Evolutionary conservation across 1,284 basidiomycete genomes (phyloP), one percentile per base, ranked within the genome.

Genomic region (Kwoniella shivajii): DNA sequence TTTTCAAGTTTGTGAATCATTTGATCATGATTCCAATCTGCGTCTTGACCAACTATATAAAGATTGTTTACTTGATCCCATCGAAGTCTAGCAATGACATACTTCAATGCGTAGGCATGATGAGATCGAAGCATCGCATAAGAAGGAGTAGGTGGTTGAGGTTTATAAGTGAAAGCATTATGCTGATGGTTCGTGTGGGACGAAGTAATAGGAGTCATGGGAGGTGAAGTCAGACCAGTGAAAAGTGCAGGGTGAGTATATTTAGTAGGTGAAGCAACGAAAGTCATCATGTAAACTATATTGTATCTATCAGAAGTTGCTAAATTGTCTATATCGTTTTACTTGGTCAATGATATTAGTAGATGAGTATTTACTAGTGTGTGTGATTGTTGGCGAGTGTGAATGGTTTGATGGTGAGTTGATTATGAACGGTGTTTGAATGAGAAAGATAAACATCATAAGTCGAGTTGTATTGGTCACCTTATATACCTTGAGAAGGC

Each of bases 1-100:
- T 58, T 54, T 43, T 73, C 71, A n/a, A 71, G 57, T 30, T 63
- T 59, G 30, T 38, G 14, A 39, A 73, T 68, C 48, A 69, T 56
- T 10, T 42, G 34, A 48, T 68, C 62, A 41, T 67, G 63, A 26
- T 66, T 62, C 43, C 52, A 43, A 60, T 66, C 66, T 2, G 69
- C 69, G 43, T 67, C 65, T 51, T 68, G 64, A 22, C 59, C 59
- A 2, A 57, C 60, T 18, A 71, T 30, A 51, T 73, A 73, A 26
- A 49, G 38, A 51, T 66, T 69, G 61, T 67, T 63, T 16, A 36
- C 45, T 43, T 71, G 69, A 24, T 73, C 69, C 69, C 69, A 70
- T 4, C 68, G 57, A 16, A 73, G 50, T 43, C 63, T 67, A 51
- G 67, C 63, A 31, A 73, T 71, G 33, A 61, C 47, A 55, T 68